Percentiles rank a stretch among this genome's conserved stretches.
These are phyloP conservation scores for Fraxinus xanthoxyloides DNA, from an alignment of 305 asterid species.

Conservation along the genomic window DNA sequence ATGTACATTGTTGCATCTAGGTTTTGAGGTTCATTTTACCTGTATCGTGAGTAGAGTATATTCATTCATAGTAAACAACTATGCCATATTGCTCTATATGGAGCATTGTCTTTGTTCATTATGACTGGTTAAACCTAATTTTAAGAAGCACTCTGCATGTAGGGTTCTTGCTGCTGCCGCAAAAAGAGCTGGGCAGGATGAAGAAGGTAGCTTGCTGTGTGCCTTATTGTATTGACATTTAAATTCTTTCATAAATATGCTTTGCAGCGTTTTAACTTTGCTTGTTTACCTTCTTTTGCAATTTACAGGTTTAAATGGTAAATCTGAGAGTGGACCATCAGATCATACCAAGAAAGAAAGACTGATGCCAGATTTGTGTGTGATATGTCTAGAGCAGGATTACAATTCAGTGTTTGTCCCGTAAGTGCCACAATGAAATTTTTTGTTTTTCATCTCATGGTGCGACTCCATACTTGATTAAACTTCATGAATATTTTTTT, in stretches of 20 bases:
- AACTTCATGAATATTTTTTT: neutral
- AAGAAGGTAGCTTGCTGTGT: conserved; percentile 49
- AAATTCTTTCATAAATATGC: neutral
- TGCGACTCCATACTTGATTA: neutral
- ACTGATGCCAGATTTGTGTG: conserved; percentile 81
- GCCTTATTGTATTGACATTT: neutral
- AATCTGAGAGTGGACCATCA: conserved; percentile 55
- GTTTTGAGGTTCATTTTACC: neutral
- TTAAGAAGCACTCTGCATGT: conserved; percentile 21
- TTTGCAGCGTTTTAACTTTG: conserved; percentile 14
- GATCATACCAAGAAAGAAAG: conserved; percentile 52
- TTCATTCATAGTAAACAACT: neutral
- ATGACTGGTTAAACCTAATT: neutral
- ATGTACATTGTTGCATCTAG: neutral
- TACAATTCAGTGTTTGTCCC: conserved; percentile 94
- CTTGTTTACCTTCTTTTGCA: conserved; percentile 11
- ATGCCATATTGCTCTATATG: neutral
- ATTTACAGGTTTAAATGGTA: conserved; percentile 48
- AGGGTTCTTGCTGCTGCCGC: conserved; percentile 97
- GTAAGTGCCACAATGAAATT: conserved; percentile 49
- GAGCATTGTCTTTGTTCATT: neutral
- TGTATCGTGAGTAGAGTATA: neutral
- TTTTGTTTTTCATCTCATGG: conserved; percentile 13
- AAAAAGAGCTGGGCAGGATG: conserved; percentile 70
- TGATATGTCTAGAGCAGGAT: conserved; percentile 93